Base-by-base conservation (phyloP, 2,329 filamentous ascomycete genomes). In the Scortechinia acanthostroma region DNA sequence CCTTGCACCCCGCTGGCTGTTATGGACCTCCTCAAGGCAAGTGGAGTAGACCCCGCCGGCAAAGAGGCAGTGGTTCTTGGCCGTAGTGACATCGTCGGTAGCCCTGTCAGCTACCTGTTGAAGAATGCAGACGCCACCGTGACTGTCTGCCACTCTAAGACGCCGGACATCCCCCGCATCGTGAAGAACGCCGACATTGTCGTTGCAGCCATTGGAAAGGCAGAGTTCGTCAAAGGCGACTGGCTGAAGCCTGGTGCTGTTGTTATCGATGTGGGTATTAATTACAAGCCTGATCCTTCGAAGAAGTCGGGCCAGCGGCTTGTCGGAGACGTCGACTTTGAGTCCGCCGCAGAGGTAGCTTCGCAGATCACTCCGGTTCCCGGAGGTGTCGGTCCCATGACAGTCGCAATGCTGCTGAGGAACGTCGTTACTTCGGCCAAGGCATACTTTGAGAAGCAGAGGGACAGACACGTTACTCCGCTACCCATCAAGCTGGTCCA, bases 1-100 rank as follows among this genome's bases (percentile, higher is more conserved):
- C 93, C 93, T 42, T 98, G 93, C 75, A 98, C 93, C 2, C 93
- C 93, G 44, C 91, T 96, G 70, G 93, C 93, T 58, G 88, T 96
- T 58, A 97, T 98, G 91, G 86, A 88, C 35, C 75, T 98, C 53
- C 73, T 98, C 48, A 68, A 88, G 60, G 88, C 93, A 63, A 81
- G 85, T 17, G 91, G 90, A 4, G 79, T 98, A 33, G 80, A 94
- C 46, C 72, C 93, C 45, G 78, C 77, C 45, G 93, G 93, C 54
- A 97, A 97, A 75, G 85, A 91, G 54, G 93, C 93, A 23, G 91
- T 97, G 2, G 91, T 98, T 15, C 73, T 98, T 43, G 93, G 93
- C 43, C 80, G 93, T 48, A 97, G 91, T 64, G 91, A 98, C 61
- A 98, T 98, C 57, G 93, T 98, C 23, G 93, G 93, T 53, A 95